Evolutionary conservation across 2,329 filamentous ascomycete species (phyloP).

Genomic region (Botrytis elliptica): DNA sequence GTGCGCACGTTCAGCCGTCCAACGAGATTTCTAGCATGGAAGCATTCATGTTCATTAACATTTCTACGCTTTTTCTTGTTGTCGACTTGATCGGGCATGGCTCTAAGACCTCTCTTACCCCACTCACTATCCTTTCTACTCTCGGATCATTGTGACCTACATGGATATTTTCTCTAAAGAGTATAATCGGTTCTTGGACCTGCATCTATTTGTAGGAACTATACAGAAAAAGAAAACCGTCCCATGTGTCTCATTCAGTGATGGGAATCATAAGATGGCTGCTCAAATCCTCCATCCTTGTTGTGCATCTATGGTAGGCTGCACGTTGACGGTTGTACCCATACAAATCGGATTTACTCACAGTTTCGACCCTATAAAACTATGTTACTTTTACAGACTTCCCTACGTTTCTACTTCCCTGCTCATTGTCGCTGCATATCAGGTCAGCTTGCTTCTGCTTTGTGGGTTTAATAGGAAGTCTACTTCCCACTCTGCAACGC

Average conservation of each 20-base stretch:
- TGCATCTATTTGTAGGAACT: background rate
- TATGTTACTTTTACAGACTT: background rate
- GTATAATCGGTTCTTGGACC: constrained; percentile 7
- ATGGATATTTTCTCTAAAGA: background rate
- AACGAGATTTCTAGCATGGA: background rate
- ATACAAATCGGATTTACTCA: background rate
- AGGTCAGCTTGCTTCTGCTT: constrained; percentile 1
- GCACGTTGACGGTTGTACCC: background rate
- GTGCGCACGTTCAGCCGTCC: background rate
- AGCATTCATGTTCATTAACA: background rate
- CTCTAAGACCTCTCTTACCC: constrained; percentile 1
- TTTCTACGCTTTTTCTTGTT: background rate
- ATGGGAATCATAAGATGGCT: constrained; percentile 14
- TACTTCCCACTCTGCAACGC: background rate
- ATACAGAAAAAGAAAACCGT: background rate
- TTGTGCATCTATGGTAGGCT: constrained; percentile 12
- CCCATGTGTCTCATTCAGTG: constrained; percentile 6
- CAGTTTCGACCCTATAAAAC: constrained; percentile 3
- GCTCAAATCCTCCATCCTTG: constrained; percentile 20
- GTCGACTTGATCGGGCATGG: background rate
- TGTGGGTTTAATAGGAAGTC: constrained; percentile 9
- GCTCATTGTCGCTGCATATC: constrained; percentile 5
- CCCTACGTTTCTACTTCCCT: background rate
- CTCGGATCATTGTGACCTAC: background rate
- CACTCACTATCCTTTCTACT: constrained; percentile 9